Percentiles rank a stretch among this genome's conserved stretches.
Conservation (phyloP, 345 rosid genomes). For the Toxicodendron radicans region DNA sequence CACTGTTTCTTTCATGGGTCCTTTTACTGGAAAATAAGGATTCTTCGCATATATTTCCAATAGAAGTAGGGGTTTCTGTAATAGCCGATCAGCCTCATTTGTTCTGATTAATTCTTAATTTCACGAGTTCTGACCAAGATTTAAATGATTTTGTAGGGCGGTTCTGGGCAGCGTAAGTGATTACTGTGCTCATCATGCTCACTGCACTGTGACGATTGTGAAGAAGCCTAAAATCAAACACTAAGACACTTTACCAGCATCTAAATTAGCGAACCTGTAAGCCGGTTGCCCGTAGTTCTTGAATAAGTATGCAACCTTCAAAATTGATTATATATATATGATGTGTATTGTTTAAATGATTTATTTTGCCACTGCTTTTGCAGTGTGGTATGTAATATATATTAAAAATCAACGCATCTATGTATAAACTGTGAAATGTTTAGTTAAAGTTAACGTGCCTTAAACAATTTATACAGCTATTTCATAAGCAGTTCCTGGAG, state of each 20-base stretch:
- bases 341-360: not conserved
- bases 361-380: not conserved
- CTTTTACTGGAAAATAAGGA: too few species aligned
- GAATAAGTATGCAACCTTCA: not conserved
- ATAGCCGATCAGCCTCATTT: not conserved
- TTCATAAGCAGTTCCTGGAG: too few species aligned
- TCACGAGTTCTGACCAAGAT: not conserved
- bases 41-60: too few species aligned
- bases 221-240: constrained; percentile 90
- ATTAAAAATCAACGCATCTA: not conserved
- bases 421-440: not conserved
- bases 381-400: not conserved
- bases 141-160: constrained; percentile 54
- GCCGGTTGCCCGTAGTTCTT: not conserved
- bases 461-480: too few species aligned
- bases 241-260: constrained; percentile 18
- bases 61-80: too few species aligned
- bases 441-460: not conserved
- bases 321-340: not conserved
- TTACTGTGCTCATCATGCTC: constrained; percentile 96
- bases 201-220: constrained; percentile 91
- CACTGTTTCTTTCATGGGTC: not conserved
- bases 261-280: not conserved
- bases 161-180: constrained; percentile 95
- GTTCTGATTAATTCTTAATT: not conserved